Conservation (phyloP, 192 early-diverging fungal species). For the Backusella westeae region DNA sequence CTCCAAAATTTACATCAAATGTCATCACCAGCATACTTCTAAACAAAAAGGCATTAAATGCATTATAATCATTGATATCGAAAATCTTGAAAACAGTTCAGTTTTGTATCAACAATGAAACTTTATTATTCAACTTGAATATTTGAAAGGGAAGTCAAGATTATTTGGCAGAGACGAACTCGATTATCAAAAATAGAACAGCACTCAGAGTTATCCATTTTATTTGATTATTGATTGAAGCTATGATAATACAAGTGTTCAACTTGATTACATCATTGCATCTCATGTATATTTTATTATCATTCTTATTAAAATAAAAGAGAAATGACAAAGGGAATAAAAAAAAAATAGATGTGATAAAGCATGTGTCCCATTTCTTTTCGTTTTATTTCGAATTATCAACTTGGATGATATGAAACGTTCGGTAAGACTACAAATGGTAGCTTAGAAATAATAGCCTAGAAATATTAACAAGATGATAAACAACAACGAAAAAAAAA, state of each 20-base stretch:
- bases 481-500: not conserved
- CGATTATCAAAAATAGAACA: too few relatives aligned
- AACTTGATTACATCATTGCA: too few relatives aligned
- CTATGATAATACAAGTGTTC: too few relatives aligned
- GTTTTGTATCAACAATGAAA: too few relatives aligned
- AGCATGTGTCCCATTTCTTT: not conserved
- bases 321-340: not conserved
- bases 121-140: too few relatives aligned
- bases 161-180: too few relatives aligned
- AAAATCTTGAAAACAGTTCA: too few relatives aligned
- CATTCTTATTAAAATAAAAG: not conserved
- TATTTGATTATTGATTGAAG: too few relatives aligned
- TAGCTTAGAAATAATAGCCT: not conserved
- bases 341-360: not conserved
- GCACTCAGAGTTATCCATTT: too few relatives aligned
- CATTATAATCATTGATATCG: not conserved
- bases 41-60: not conserved
- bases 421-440: not conserved
- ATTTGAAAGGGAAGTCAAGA: too few relatives aligned
- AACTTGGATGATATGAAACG: not conserved
- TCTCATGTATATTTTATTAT: too few relatives aligned
- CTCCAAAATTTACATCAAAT: not conserved
- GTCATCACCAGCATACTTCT: too few relatives aligned
- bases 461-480: not conserved
- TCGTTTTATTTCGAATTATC: not conserved